A percentile compares a stretch with the other conserved stretches of the same genome.
phyloP scores from a whole-genome alignment of 371 early-diverging fungal genomes.

The Apophysomyces elegans region DNA sequence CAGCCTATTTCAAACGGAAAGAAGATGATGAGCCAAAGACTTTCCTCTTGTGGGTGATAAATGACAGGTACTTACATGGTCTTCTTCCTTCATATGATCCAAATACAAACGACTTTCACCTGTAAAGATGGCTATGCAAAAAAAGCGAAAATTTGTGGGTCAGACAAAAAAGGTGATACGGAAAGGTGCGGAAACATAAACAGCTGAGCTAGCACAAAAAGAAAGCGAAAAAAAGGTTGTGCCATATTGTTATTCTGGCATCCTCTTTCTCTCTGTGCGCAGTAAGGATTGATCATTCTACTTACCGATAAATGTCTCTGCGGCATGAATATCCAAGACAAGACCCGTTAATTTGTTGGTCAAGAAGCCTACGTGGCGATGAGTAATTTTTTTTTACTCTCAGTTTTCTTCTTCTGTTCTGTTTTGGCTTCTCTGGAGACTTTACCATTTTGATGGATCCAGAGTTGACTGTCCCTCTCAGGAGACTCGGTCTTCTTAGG shows the following conservation, averaged over 20 bases:
- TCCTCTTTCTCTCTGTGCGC: no score
- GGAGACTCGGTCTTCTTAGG: constrained; percentile 35
- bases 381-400: no score
- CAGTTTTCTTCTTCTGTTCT: no score
- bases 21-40: background rate
- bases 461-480: constrained; percentile 45
- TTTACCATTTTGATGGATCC: constrained; percentile 47
- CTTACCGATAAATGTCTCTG: constrained; percentile 44
- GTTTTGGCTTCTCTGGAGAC: no score
- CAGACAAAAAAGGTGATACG: constrained; percentile 1
- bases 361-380: constrained; percentile 22
- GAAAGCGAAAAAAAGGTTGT: constrained; percentile 1
- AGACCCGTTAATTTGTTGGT: constrained; percentile 45
- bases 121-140: constrained; percentile 41
- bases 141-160: background rate
- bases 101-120: constrained; percentile 40
- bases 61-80: constrained; percentile 24
- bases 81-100: constrained; percentile 45
- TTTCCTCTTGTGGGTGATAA: no score
- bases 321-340: constrained; percentile 40
- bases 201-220: background rate
- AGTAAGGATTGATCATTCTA: background rate
- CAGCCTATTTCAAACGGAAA: constrained; percentile 26
- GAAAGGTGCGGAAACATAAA: constrained; percentile 1
- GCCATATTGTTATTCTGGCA: constrained; percentile 16